Conservation (phyloP, 192 early-diverging fungal species). For the Spizellomyces sp. region DNA sequence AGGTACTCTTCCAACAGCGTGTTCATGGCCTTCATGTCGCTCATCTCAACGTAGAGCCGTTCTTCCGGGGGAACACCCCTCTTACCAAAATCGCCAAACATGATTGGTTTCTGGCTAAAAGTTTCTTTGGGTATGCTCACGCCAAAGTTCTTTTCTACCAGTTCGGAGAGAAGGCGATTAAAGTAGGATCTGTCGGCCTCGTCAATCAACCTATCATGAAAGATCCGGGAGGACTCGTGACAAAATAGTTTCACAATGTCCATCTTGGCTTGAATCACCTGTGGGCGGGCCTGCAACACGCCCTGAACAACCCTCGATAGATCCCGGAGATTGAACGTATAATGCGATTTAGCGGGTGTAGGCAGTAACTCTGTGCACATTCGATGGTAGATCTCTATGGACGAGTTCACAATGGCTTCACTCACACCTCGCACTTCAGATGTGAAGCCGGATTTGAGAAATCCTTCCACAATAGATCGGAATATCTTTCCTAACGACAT, state of each 20-base stretch:
- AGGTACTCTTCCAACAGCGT: constrained; percentile 61
- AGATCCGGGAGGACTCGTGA: constrained; percentile 60
- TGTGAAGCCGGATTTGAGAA: constrained; percentile 52
- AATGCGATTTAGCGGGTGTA: constrained; percentile 64
- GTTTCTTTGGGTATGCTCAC: constrained; percentile 50
- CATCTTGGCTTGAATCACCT: constrained; percentile 39
- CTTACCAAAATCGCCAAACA: constrained; percentile 63
- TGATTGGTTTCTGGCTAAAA: constrained; percentile 54
- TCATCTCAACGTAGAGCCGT: constrained; percentile 55
- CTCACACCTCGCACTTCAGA: constrained; percentile 46
- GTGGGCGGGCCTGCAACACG: constrained; percentile 49
- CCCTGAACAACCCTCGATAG: constrained; percentile 64
- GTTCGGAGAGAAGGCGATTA: constrained; percentile 57
- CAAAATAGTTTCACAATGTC: constrained; percentile 60
- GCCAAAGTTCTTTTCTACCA: constrained; percentile 61
- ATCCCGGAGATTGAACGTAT: constrained; percentile 64
- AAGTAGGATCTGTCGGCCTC: constrained; percentile 56
- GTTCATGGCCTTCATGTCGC: constrained; percentile 59
- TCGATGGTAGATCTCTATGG: constrained; percentile 61
- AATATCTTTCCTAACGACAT: constrained; percentile 55
- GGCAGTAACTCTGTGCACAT: constrained; percentile 63
- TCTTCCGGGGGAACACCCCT: constrained; percentile 61
- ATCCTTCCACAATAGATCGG: constrained; percentile 58
- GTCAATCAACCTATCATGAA: constrained; percentile 63
- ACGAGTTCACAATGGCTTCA: constrained; percentile 58